These are phyloP conservation scores for Phytophthora cryptogea DNA, from an alignment of 352 stramenopile species.

Conservation along the genomic window DNA sequence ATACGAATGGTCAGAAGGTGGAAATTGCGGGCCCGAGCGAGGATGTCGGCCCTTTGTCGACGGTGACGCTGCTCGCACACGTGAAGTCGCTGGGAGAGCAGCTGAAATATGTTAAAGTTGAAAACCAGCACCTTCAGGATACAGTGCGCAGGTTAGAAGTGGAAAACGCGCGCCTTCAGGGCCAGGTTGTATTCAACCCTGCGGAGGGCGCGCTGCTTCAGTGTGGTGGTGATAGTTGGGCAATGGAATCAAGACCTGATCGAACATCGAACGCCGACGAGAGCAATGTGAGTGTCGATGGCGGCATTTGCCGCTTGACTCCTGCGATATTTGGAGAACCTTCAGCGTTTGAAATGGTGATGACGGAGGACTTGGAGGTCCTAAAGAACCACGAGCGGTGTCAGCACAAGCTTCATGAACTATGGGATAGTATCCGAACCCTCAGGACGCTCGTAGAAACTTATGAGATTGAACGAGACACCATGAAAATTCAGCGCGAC, in stretches of 20 bases:
- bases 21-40: neutral
- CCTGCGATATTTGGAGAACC: conserved; percentile 27
- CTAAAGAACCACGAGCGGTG: conserved; percentile 55
- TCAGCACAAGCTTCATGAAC: conserved; percentile 67
- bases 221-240: neutral
- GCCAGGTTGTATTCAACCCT: conserved; percentile 6
- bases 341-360: conserved; percentile 33
- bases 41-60: conserved; percentile 1
- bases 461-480: conserved; percentile 55
- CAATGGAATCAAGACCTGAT: neutral
- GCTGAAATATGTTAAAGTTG: conserved; percentile 22
- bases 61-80: conserved; percentile 15
- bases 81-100: conserved; percentile 26
- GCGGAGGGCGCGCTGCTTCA: neutral
- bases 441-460: conserved; percentile 66
- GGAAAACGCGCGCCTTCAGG: conserved; percentile 21
- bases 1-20: conserved; percentile 2
- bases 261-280: conserved; percentile 9
- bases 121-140: conserved; percentile 31
- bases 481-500: conserved; percentile 56
- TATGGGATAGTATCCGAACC: conserved; percentile 69
- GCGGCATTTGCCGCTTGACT: conserved; percentile 12
- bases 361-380: conserved; percentile 29
- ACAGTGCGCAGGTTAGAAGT: conserved; percentile 24
- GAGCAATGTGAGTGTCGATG: conserved; percentile 5